phyloP scores from a whole-genome alignment of 805 yeast species.

The Candida fluviatilis region DNA sequence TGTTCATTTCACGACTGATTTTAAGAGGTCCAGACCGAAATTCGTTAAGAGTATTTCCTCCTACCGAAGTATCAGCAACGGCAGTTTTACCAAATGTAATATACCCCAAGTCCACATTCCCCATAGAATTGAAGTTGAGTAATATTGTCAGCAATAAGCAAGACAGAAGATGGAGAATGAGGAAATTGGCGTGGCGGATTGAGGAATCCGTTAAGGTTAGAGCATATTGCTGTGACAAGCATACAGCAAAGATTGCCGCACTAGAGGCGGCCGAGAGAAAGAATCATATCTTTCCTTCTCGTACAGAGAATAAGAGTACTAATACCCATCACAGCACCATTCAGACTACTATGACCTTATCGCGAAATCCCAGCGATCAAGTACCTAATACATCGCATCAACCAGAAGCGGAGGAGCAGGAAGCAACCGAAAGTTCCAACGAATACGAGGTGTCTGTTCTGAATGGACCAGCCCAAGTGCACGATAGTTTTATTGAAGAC shows the following conservation, averaged over 20 bases:
- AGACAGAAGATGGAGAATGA: slow-evolving; percentile 83
- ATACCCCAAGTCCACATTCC: slow-evolving; percentile 82
- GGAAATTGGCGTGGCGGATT: slow-evolving; percentile 82
- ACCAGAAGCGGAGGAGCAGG: not conserved
- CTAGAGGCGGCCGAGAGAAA: slow-evolving; percentile 35
- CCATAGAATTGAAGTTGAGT: slow-evolving; percentile 78
- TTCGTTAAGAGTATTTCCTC: slow-evolving; percentile 90
- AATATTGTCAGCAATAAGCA: slow-evolving; percentile 51
- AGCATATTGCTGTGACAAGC: slow-evolving; percentile 55
- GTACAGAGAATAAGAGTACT: slow-evolving; percentile 8
- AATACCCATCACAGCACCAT: slow-evolving; percentile 27
- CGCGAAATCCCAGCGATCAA: slow-evolving; percentile 6
- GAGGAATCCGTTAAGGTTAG: slow-evolving; percentile 75
- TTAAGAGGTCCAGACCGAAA: slow-evolving; percentile 79
- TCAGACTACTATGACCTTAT: slow-evolving; percentile 18
- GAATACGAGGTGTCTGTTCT: not conserved
- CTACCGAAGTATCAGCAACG: slow-evolving; percentile 84
- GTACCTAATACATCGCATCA: not conserved
- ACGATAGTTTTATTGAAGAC: slow-evolving; percentile 23
- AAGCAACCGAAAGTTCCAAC: not conserved
- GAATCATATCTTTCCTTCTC: slow-evolving; percentile 3
- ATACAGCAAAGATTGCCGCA: slow-evolving; percentile 45
- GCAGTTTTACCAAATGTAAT: slow-evolving; percentile 86
- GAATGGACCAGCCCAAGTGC: slow-evolving; percentile 4
- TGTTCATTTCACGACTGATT: slow-evolving; percentile 73